Evolutionary conservation across 176 grass and related monocot species (phyloP).

Genomic region (Triticum dicoccoides): DNA sequence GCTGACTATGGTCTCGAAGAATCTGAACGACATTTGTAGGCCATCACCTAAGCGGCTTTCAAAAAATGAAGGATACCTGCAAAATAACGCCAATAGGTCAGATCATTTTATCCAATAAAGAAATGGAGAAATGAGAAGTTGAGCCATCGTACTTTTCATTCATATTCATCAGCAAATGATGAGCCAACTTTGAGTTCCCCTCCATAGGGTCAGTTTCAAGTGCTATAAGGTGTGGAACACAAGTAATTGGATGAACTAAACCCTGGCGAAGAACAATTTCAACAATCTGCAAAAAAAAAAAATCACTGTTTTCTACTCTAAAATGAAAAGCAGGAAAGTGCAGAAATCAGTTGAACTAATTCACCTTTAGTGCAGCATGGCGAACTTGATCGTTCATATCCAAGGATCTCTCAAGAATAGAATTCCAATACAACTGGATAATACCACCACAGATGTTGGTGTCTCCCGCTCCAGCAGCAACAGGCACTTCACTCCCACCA

Average conservation of each 20-base stretch:
- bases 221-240: conserved; percentile 90
- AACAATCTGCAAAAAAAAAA: conserved; percentile 57
- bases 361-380: conserved; percentile 81
- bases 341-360: conserved; percentile 23
- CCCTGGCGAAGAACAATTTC: conserved; percentile 98
- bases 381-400: conserved; percentile 84
- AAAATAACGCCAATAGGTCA: conserved; percentile 37
- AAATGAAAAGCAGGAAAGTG: not conserved
- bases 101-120: not conserved
- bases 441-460: conserved; percentile 99
- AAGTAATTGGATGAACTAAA: conserved; percentile 95
- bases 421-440: conserved; percentile 92
- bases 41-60: conserved; percentile 95
- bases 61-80: conserved; percentile 93
- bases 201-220: conserved; percentile 93
- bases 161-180: conserved; percentile 98
- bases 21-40: conserved; percentile 85
- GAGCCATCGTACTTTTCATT: conserved; percentile 79
- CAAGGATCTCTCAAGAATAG: conserved; percentile 91
- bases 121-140: conserved; percentile 23
- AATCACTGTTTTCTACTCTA: conserved; percentile 11
- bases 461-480: conserved; percentile 97
- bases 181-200: conserved; percentile 84
- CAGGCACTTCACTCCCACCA: conserved; percentile 73
- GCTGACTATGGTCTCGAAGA: conserved; percentile 73